A percentile compares a stretch with the other conserved stretches of the same genome.
Conservation (phyloP, 306 rosid genomes). For the Acacia crassicarpa region DNA sequence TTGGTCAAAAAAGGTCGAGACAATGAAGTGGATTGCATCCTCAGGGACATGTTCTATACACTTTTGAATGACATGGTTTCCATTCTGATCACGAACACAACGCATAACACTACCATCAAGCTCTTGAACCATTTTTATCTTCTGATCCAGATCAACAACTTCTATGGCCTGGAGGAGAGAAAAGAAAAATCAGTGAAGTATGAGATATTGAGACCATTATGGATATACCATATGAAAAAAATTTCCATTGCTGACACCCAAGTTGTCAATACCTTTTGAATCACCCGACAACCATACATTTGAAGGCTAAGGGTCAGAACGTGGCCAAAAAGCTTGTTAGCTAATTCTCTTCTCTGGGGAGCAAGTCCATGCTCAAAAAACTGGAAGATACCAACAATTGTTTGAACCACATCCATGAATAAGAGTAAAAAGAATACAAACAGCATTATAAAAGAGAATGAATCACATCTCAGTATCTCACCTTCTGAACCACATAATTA, state of each 20-base stretch:
- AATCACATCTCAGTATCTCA: conserved; percentile 41
- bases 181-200: not conserved
- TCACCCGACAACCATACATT: conserved; percentile 98
- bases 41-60: conserved; percentile 82
- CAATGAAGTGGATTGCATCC: conserved; percentile 65
- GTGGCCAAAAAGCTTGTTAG: conserved; percentile 78
- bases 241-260: not conserved
- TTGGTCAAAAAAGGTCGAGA: conserved; percentile 87
- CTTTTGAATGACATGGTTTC: conserved; percentile 94
- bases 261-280: conserved; percentile 75
- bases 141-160: conserved; percentile 94
- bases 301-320: conserved; percentile 93
- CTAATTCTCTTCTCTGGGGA: conserved; percentile 85
- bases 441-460: conserved; percentile 24
- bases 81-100: conserved; percentile 97
- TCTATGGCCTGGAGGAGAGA: conserved; percentile 73
- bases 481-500: conserved; percentile 97
- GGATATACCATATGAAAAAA: not conserved
- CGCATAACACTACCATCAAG: conserved; percentile 93
- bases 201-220: conserved; percentile 5
- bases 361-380: conserved; percentile 96
- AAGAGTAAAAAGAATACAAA: not conserved
- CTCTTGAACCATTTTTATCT: conserved; percentile 87
- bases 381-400: conserved; percentile 42
- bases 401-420: conserved; percentile 12